Conservation (phyloP, 768 basidiomycete species). For the Hydnum rufescens region DNA sequence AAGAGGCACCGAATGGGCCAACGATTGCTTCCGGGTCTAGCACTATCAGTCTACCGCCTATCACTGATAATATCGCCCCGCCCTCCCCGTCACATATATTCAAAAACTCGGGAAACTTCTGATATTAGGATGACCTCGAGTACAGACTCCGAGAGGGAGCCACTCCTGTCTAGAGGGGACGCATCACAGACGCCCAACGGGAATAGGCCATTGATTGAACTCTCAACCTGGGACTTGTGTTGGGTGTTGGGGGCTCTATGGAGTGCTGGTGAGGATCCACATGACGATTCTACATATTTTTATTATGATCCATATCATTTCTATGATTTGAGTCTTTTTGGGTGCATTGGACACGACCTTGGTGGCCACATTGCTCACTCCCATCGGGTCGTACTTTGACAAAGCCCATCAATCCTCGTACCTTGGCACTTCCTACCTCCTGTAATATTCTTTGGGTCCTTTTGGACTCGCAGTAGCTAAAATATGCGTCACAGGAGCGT, state of each 20-base stretch:
- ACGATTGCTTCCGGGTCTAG: too few species aligned
- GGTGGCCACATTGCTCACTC: conserved; percentile 66
- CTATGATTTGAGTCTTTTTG: conserved; percentile 35
- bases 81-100: too few species aligned
- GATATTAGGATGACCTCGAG: too few species aligned
- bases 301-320: conserved; percentile 8
- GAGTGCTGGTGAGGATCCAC: conserved; percentile 38
- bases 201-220: too few species aligned
- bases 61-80: too few species aligned
- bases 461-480: neutral
- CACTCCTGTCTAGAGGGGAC: too few species aligned
- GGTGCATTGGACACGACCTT: conserved; percentile 79
- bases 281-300: neutral
- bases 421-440: conserved; percentile 72
- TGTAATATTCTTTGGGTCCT: conserved; percentile 26
- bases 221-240: too few species aligned
- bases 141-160: too few species aligned
- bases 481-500: conserved; percentile 15
- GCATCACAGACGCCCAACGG: too few species aligned
- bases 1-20: too few species aligned
- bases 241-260: conserved; percentile 60
- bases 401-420: conserved; percentile 50
- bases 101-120: too few species aligned
- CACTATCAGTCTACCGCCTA: too few species aligned
- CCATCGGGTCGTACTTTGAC: conserved; percentile 74